Conservation (phyloP, 192 early-diverging fungal genomes). For the Linnemannia schmuckeri region DNA sequence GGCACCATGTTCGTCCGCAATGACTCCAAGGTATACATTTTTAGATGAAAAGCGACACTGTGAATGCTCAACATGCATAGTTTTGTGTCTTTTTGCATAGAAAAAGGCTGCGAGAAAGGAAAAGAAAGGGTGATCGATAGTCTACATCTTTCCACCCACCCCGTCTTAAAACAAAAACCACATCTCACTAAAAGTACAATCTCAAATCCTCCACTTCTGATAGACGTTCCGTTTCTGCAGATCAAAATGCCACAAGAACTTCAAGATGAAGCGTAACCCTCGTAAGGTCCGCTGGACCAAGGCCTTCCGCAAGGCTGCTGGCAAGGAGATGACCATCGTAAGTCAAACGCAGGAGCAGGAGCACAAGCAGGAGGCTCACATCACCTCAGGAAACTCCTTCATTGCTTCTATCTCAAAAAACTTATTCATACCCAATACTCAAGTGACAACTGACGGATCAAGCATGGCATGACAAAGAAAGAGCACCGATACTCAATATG, state of each 20-base stretch:
- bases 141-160: background rate
- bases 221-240: slow-evolving; percentile 95
- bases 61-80: too few relatives aligned
- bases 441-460: background rate
- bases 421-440: background rate
- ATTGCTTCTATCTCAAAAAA: background rate
- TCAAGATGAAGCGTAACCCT: slow-evolving; percentile 99
- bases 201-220: background rate
- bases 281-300: slow-evolving; percentile 99
- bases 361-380: background rate
- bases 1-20: slow-evolving; percentile 99
- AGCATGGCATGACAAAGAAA: background rate
- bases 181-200: background rate
- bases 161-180: background rate
- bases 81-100: too few relatives aligned
- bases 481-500: background rate
- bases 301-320: slow-evolving; percentile 98
- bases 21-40: slow-evolving; percentile 86
- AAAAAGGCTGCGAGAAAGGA: background rate
- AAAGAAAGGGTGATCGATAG: background rate
- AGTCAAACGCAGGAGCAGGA: slow-evolving; percentile 30
- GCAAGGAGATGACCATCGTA: slow-evolving; percentile 99
- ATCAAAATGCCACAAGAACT: slow-evolving; percentile 99
- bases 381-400: background rate
- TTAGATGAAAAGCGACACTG: too few relatives aligned